A percentile compares a stretch with the other conserved stretches of the same genome.
Conservation (phyloP, 2,329 filamentous ascomycete species). For the Acephala macrosclerotiorum region DNA sequence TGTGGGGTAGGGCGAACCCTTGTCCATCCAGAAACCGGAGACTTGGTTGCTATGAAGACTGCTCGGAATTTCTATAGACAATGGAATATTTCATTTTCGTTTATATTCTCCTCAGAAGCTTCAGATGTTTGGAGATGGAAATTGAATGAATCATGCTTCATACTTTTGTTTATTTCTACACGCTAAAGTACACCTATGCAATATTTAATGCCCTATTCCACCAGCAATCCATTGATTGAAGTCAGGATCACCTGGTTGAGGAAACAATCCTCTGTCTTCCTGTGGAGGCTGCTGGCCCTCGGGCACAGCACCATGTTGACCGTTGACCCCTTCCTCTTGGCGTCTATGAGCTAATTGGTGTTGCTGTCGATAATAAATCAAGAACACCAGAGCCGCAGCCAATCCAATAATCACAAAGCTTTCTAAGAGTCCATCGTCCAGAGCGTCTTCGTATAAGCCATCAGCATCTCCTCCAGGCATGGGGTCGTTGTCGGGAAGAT, state of each 20-base stretch:
- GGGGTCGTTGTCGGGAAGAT: slow-evolving; percentile 57
- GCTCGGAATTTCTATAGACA: too few species aligned
- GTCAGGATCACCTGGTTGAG: slow-evolving; percentile 70
- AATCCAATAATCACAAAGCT: slow-evolving; percentile 84
- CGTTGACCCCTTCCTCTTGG: slow-evolving; percentile 48
- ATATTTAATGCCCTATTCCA: slow-evolving; percentile 64
- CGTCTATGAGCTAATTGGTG: slow-evolving; percentile 64
- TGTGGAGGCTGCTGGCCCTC: slow-evolving; percentile 40
- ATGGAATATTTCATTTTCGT: too few species aligned
- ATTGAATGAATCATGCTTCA: not conserved
- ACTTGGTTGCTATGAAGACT: too few species aligned
- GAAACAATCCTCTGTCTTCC: slow-evolving; percentile 64
- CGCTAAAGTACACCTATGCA: slow-evolving; percentile 28
- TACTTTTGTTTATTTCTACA: slow-evolving; percentile 26
- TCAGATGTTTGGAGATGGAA: not conserved
- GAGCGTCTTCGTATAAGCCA: slow-evolving; percentile 65
- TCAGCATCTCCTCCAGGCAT: slow-evolving; percentile 63
- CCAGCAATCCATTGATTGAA: slow-evolving; percentile 70
- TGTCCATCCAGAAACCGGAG: too few species aligned
- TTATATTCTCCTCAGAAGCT: too few species aligned
- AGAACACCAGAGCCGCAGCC: slow-evolving; percentile 73
- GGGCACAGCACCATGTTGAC: slow-evolving; percentile 42
- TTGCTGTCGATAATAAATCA: slow-evolving; percentile 83
- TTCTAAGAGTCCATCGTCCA: slow-evolving; percentile 84
- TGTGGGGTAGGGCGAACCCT: slow-evolving; percentile 9